Evolutionary conservation across 2,329 filamentous ascomycete species (phyloP).

Genomic region (Venturia asperata): DNA sequence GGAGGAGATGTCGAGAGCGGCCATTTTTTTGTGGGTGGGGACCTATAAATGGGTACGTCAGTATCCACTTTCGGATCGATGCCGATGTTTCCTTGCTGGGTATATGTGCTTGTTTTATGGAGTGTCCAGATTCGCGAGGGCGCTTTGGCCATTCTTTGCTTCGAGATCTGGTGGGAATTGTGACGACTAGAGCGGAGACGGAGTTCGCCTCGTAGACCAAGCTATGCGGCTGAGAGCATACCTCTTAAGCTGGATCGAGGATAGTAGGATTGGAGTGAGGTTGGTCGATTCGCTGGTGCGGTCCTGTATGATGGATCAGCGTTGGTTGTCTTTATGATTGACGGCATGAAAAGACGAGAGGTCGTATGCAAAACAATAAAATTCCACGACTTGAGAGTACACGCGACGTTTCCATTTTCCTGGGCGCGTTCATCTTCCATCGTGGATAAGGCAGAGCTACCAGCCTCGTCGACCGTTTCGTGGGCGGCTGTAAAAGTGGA

Average conservation of each 20-base stretch:
- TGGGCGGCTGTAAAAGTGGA: background rate
- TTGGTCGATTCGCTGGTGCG: background rate
- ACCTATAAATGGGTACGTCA: background rate
- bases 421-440: background rate
- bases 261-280: background rate
- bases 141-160: background rate
- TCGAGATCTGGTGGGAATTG: background rate
- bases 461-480: background rate
- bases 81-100: background rate
- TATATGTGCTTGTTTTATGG: constrained; percentile 4
- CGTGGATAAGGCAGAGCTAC: background rate
- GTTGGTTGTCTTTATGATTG: background rate
- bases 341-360: background rate
- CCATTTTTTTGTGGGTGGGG: constrained; percentile 10
- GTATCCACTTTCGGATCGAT: background rate
- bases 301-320: background rate
- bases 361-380: no score
- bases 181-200: no score
- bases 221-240: background rate
- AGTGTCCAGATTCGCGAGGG: background rate
- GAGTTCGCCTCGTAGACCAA: background rate
- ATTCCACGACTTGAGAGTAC: no score
- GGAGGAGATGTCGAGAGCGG: background rate
- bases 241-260: background rate
- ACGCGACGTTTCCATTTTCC: background rate